Conservation (phyloP, 805 yeast species). For the Candida coleopterorum region DNA sequence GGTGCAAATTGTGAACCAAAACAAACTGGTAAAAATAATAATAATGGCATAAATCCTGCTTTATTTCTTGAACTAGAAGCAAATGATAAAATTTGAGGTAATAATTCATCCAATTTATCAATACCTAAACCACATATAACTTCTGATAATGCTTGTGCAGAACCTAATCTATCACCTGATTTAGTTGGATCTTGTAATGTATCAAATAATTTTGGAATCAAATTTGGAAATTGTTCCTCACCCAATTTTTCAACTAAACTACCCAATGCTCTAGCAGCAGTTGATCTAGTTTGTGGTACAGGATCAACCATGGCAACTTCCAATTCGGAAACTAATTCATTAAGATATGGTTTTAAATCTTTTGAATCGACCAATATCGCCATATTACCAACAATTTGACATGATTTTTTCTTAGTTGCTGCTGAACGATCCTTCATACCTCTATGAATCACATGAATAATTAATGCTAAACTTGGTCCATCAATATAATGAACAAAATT, state of each 20-base stretch:
- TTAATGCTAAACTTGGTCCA: conserved; percentile 94
- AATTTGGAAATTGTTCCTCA: conserved; percentile 89
- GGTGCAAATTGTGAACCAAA: conserved; percentile 91
- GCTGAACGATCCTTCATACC: conserved; percentile 97
- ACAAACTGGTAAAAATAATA: conserved; percentile 88
- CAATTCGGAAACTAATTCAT: conserved; percentile 71
- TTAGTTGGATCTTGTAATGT: conserved; percentile 73
- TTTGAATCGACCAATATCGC: conserved; percentile 87
- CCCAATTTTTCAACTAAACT: conserved; percentile 94
- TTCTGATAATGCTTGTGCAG: conserved; percentile 95
- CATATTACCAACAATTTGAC: conserved; percentile 99
- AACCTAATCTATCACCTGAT: conserved; percentile 91
- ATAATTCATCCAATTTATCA: conserved; percentile 77
- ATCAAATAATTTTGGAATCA: conserved; percentile 73
- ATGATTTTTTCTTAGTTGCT: conserved; percentile 82
- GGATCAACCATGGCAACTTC: conserved; percentile 98
- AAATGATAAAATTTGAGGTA: conserved; percentile 73
- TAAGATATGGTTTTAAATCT: conserved; percentile 81
- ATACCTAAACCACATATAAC: conserved; percentile 90
- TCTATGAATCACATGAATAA: conserved; percentile 90
- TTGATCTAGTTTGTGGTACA: conserved; percentile 93
- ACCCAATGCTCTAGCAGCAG: conserved; percentile 96
- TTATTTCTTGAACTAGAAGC: conserved; percentile 68
- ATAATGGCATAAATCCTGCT: conserved; percentile 88
- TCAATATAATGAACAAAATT: conserved; percentile 97